Base-by-base conservation (phyloP, 2,329 filamentous ascomycete species). In the Xylariaceae sp. region DNA sequence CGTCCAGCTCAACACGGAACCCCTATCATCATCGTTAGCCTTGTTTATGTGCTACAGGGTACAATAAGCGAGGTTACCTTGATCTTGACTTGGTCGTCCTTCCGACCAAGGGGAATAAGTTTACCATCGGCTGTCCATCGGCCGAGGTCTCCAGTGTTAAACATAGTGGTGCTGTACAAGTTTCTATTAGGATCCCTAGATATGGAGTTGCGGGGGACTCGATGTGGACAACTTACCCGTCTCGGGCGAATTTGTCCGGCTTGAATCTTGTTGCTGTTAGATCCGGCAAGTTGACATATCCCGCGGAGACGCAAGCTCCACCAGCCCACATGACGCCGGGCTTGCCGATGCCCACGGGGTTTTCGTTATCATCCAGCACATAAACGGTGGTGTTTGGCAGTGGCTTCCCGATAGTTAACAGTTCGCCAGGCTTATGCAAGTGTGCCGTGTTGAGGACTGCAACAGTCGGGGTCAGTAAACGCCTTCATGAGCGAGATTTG, bases 71-170 rank as follows among this genome's bases (percentile, higher is more conserved):
- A 39, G 16, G 11, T 46, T 67, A 78, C 78, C 71, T 85, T 84
- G 66, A 87, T 78, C 70, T 87, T 87, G 57, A 87, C 80, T 65
- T 87, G 84, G 58, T 86, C 83, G 62, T 87, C 84, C n/a, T 76
- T 76, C 31, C 84, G 78, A 3, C 84, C 83, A 29, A 84, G 76
- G 19, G 81, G 82, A 39, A 83, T 76, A 33, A 87, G 73, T 23
- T 75, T 77, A 9, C 84, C 83, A 63, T 84, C 78, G 2, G 74
- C 66, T 33, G 75, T 74, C 83, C 83, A 86, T 11, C 76, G 74
- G 16, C 80, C 82, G 19, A 87, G 75, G 62, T 87, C 84, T 6
- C 84, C 84, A 1, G 84, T 87, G 64, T 84, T 83, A 71, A 84
- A 87, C 79, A 86, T 85, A 62, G 73, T 74, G 2, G 72, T 74